Conservation (phyloP, 306 rosid species). For the Lablab purpureus region DNA sequence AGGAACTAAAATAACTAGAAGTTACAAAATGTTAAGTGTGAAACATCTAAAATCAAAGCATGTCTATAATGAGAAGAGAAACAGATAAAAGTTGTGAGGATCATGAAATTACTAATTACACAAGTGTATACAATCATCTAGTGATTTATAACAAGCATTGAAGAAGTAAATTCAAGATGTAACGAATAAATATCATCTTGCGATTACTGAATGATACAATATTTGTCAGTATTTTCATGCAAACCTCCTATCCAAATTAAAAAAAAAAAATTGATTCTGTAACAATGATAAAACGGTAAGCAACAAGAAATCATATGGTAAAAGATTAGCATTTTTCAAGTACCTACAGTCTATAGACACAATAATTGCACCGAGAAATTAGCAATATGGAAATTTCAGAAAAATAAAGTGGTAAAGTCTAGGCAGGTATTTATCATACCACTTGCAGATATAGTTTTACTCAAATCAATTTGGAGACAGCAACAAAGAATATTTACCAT, state of each 20-base stretch:
- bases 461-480: not conserved
- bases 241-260: not conserved
- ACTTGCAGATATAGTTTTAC: slow-evolving; percentile 8
- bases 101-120: not conserved
- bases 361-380: not conserved
- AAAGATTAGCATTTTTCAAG: not conserved
- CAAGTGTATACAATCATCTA: slow-evolving; percentile 5
- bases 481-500: slow-evolving; percentile 24
- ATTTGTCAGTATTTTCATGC: slow-evolving; percentile 25
- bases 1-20: slow-evolving; percentile 20
- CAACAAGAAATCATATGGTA: not conserved
- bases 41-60: slow-evolving; percentile 19
- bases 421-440: not conserved
- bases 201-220: slow-evolving; percentile 20
- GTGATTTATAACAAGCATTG: slow-evolving; percentile 1
- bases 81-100: not conserved
- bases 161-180: slow-evolving; percentile 14
- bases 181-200: slow-evolving; percentile 7
- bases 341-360: not conserved
- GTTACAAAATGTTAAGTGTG: not conserved
- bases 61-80: slow-evolving; percentile 7
- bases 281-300: slow-evolving; percentile 2
- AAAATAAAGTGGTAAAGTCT: not conserved
- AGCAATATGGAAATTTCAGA: slow-evolving; percentile 6
- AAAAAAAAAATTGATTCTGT: not conserved